Conservation (phyloP, 2,329 filamentous ascomycete species). For the Ceratocystis colombiana region DNA sequence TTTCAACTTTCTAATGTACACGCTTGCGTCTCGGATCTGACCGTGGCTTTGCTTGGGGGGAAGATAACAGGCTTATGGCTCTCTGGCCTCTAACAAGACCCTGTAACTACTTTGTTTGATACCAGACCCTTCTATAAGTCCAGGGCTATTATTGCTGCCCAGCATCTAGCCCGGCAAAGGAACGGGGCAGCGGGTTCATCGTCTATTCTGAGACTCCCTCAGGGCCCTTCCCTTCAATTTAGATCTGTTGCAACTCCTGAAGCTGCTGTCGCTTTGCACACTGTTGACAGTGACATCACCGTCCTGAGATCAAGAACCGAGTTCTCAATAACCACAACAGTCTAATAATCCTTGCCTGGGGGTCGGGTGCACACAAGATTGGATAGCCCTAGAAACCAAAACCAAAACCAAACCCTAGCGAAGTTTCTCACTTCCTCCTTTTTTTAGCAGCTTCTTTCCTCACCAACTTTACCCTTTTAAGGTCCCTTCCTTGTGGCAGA, state of each 20-base stretch:
- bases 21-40: slow-evolving; percentile 1
- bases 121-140: neutral
- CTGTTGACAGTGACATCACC: neutral
- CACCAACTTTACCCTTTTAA: too few relatives aligned
- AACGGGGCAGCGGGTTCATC: neutral
- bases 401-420: neutral
- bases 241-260: slow-evolving; percentile 5
- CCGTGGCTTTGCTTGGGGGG: neutral
- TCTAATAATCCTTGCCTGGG: too few relatives aligned
- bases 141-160: neutral
- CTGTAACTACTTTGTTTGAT: slow-evolving; percentile 11
- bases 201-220: neutral
- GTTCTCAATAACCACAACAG: too few relatives aligned
- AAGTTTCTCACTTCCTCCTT: neutral
- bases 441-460: neutral
- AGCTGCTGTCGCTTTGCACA: neutral
- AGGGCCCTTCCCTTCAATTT: neutral
- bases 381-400: too few relatives aligned
- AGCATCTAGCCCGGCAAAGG: neutral
- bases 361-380: too few relatives aligned
- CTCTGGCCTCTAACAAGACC: neutral
- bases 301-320: too few relatives aligned
- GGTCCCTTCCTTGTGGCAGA: neutral
- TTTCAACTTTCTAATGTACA: neutral
- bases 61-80: neutral